Conservation (phyloP, 1,139 yeast genomes). For the Lodderomyces jiufengensis region DNA sequence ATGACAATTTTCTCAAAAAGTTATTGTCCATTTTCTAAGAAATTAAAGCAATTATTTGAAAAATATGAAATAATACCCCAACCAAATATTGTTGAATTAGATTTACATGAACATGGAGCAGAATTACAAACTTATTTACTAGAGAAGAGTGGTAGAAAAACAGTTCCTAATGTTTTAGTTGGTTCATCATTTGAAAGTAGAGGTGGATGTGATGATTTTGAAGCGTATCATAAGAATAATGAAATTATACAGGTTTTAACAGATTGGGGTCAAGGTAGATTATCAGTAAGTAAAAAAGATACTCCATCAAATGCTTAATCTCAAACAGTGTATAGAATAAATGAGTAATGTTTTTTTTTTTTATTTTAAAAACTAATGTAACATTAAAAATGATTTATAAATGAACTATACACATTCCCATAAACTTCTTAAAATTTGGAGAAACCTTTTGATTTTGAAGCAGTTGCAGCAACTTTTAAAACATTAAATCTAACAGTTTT, state of each 20-base stretch:
- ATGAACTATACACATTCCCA: slow-evolving; percentile 10
- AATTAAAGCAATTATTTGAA: slow-evolving; percentile 59
- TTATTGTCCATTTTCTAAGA: slow-evolving; percentile 71
- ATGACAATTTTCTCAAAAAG: slow-evolving; percentile 70
- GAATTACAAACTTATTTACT: slow-evolving; percentile 60
- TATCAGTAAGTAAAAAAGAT: slow-evolving; percentile 51
- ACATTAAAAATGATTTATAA: slow-evolving; percentile 18
- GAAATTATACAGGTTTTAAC: slow-evolving; percentile 46
- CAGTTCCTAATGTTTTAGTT: slow-evolving; percentile 71
- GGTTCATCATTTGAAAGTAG: slow-evolving; percentile 52
- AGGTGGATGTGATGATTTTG: slow-evolving; percentile 82
- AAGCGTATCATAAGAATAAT: slow-evolving; percentile 54
- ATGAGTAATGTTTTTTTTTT: not conserved
- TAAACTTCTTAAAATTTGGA: slow-evolving; percentile 93
- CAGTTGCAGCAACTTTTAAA: slow-evolving; percentile 88
- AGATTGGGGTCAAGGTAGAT: slow-evolving; percentile 61
- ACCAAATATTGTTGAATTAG: slow-evolving; percentile 76
- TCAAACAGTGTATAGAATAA: slow-evolving; percentile 1
- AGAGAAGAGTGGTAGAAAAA: slow-evolving; percentile 54
- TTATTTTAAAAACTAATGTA: slow-evolving; percentile 18
- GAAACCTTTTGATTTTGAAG: slow-evolving; percentile 92
- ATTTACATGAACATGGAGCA: slow-evolving; percentile 65
- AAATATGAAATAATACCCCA: slow-evolving; percentile 70
- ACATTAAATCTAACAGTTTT: slow-evolving; percentile 99
- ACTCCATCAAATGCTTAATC: slow-evolving; percentile 52